These are phyloP conservation scores for Ascodesmis nigricans DNA, from an alignment of 495 filamentous ascomycete species.

Conservation along the genomic window DNA sequence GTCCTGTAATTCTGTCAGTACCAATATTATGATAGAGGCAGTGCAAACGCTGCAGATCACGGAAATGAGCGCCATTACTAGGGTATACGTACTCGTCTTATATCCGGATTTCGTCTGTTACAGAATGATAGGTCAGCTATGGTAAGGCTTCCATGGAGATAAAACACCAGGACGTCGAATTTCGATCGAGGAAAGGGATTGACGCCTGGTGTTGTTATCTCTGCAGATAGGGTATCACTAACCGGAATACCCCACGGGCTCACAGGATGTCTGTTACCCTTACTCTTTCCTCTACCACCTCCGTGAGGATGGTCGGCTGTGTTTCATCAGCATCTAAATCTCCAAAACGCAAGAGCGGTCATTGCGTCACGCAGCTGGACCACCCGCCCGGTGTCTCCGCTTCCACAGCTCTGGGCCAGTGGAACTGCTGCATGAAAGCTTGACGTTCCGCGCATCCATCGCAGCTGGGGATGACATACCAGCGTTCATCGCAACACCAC, in stretches of 20 bases:
- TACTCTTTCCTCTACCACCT: slow-evolving; percentile 95
- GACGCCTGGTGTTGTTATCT: too few relatives aligned
- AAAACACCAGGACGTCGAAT: slow-evolving; percentile 6
- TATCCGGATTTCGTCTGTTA: slow-evolving; percentile 70
- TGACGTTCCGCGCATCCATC: too few relatives aligned
- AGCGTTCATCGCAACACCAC: slow-evolving; percentile 96
- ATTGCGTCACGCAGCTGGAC: too few relatives aligned
- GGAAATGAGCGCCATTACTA: background rate
- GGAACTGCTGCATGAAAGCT: too few relatives aligned
- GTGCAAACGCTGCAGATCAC: background rate
- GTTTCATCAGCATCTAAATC: slow-evolving; percentile 22
- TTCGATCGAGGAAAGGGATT: too few relatives aligned
- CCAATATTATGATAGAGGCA: background rate
- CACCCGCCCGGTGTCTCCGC: too few relatives aligned
- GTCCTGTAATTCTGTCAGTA: slow-evolving; percentile 5
- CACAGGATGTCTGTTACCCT: slow-evolving; percentile 85
- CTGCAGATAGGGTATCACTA: slow-evolving; percentile 26
- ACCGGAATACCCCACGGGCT: slow-evolving; percentile 92
- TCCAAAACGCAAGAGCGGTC: too few relatives aligned
- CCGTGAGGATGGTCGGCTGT: slow-evolving; percentile 83
- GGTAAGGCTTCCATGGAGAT: slow-evolving; percentile 10
- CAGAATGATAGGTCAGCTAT: slow-evolving; percentile 20
- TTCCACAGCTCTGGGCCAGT: too few relatives aligned
- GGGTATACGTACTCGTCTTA: slow-evolving; percentile 56
- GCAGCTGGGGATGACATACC: too few relatives aligned